phyloP scores from a whole-genome alignment of 805 yeast genomes.

The Kluyveromyces wickerhamii region DNA sequence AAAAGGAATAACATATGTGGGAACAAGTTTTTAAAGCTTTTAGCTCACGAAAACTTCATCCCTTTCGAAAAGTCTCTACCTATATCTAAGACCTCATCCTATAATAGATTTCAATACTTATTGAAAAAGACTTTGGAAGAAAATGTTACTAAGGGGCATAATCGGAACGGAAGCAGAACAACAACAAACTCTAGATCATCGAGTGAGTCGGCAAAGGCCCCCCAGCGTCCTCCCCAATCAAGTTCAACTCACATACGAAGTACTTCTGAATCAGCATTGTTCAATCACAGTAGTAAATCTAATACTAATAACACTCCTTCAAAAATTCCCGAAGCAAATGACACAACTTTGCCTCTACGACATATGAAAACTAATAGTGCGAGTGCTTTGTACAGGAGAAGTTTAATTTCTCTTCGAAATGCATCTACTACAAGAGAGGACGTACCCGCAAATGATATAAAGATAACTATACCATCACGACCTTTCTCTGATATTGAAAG shows the following conservation, averaged over 20 bases:
- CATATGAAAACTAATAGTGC: conserved; percentile 27
- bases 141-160: conserved; percentile 25
- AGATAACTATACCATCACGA: conserved; percentile 23
- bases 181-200: conserved; percentile 20
- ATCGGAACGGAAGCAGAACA: conserved; percentile 18
- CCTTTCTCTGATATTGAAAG: conserved; percentile 19
- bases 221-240: neutral
- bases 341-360: conserved; percentile 18
- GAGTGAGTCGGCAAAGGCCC: conserved; percentile 20
- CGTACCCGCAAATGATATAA: conserved; percentile 15
- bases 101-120: conserved; percentile 47
- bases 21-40: conserved; percentile 53
- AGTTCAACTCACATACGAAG: conserved; percentile 4
- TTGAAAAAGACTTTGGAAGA: conserved; percentile 39
- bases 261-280: conserved; percentile 5
- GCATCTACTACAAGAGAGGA: conserved; percentile 11
- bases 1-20: conserved; percentile 50
- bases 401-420: conserved; percentile 28
- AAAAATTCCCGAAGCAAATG: conserved; percentile 25
- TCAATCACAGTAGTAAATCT: conserved; percentile 14
- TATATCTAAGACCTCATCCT: conserved; percentile 42
- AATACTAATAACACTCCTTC: conserved; percentile 7
- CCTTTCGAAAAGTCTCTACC: conserved; percentile 33
- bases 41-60: conserved; percentile 56
- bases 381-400: conserved; percentile 29